phyloP scores from a whole-genome alignment of 352 stramenopile species.

The Globisporangium irregulare region DNA sequence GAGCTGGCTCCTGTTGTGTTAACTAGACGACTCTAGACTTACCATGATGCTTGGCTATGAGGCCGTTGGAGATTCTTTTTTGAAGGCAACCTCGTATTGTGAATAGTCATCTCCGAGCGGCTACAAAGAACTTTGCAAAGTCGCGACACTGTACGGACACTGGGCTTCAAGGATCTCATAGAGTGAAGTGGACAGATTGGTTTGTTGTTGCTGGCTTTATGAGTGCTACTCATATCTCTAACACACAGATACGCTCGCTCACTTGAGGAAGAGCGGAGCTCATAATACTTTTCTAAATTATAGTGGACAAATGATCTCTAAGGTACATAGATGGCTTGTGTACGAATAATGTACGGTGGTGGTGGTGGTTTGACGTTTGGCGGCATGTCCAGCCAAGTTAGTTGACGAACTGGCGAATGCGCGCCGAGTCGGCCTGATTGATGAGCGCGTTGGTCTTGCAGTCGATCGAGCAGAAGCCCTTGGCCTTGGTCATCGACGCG shows the following conservation, averaged over 20 bases:
- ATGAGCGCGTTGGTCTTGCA: conserved; percentile 84
- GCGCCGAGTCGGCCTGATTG: conserved; percentile 66
- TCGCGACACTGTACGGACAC: too few species aligned
- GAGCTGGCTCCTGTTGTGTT: too few species aligned
- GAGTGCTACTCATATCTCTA: not conserved
- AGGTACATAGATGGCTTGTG: conserved; percentile 4
- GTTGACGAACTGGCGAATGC: conserved; percentile 51
- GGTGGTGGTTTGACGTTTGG: not conserved
- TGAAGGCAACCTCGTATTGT: too few species aligned
- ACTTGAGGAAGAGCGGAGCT: conserved; percentile 1
- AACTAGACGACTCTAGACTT: too few species aligned
- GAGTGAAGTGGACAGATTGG: not conserved
- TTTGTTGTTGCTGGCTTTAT: not conserved
- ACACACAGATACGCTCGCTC: conserved; percentile 1
- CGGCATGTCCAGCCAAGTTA: conserved; percentile 14
- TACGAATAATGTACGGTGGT: not conserved
- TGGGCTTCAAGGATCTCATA: too few species aligned
- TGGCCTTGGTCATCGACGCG: conserved; percentile 50
- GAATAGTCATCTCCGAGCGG: too few species aligned
- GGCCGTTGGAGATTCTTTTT: too few species aligned
- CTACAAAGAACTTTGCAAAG: too few species aligned
- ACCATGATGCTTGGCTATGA: too few species aligned
- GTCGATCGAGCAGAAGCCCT: conserved; percentile 85
- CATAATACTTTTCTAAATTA: conserved; percentile 23
- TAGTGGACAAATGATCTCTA: conserved; percentile 19